Conservation (phyloP, 2,329 filamentous ascomycete species). For the Colletotrichum falcatum region DNA sequence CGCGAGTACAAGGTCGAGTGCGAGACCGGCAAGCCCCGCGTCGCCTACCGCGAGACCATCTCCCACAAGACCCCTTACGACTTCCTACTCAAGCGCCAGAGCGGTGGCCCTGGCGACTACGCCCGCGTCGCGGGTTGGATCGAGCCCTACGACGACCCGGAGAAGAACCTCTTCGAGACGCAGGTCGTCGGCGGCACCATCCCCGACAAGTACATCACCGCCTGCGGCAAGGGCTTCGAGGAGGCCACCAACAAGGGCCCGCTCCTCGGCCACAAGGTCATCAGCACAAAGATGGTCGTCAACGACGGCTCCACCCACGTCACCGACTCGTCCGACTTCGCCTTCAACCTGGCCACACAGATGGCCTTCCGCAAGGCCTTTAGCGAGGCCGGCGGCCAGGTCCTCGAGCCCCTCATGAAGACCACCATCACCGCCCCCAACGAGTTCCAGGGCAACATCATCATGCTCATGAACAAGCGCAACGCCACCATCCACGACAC, state of each 20-base stretch:
- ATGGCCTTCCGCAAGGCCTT: conserved; percentile 98
- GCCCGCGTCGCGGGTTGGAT: conserved; percentile 92
- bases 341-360: conserved; percentile 94
- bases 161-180: conserved; percentile 86
- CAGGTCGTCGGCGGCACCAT: conserved; percentile 91
- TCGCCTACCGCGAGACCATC: conserved; percentile 96
- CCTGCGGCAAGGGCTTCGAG: conserved; percentile 95
- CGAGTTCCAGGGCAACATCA: conserved; percentile 97
- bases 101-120: conserved; percentile 94
- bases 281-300: conserved; percentile 90
- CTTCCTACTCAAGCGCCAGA: conserved; percentile 94
- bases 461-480: conserved; percentile 96
- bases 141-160: conserved; percentile 81
- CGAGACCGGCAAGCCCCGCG: conserved; percentile 94
- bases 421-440: conserved; percentile 94
- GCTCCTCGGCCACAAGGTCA: conserved; percentile 90
- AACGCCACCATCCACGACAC: conserved; percentile 96
- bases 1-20: conserved; percentile 98
- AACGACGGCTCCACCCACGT: conserved; percentile 98
- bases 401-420: conserved; percentile 98
- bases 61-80: conserved; percentile 85
- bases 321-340: conserved; percentile 96
- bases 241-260: conserved; percentile 86
- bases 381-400: conserved; percentile 79
- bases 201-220: conserved; percentile 93